Conservation (phyloP, 2,329 filamentous ascomycete genomes). For the Colletotrichum liriopes region DNA sequence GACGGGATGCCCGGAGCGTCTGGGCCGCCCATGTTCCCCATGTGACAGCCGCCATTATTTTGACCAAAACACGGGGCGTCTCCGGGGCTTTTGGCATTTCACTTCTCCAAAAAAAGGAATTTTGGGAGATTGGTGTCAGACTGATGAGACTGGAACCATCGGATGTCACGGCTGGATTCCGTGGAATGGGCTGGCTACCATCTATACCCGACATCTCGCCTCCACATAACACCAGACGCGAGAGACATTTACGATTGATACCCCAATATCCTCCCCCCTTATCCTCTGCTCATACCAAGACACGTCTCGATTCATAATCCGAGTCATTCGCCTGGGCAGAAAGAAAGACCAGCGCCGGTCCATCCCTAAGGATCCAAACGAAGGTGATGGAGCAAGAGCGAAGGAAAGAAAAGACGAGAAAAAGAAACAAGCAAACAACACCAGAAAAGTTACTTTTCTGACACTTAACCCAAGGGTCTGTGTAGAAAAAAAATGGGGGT, state of each 20-base stretch:
- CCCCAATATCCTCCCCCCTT: neutral
- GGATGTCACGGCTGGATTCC: neutral
- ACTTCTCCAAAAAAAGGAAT: neutral
- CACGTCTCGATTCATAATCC: neutral
- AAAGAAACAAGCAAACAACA: too few relatives aligned
- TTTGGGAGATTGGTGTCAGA: neutral
- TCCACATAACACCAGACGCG: neutral
- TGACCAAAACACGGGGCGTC: neutral
- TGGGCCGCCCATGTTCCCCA: constrained; percentile 52
- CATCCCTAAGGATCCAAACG: neutral
- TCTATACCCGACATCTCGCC: neutral
- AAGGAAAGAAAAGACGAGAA: neutral
- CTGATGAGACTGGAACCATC: too few relatives aligned
- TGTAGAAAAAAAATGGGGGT: neutral
- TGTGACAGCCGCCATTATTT: constrained; percentile 44
- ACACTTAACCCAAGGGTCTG: neutral
- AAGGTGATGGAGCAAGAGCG: neutral
- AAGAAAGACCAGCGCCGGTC: neutral
- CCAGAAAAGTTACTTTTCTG: constrained; percentile 4
- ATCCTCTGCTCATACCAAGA: neutral
- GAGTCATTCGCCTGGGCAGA: too few relatives aligned
- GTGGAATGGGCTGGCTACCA: neutral
- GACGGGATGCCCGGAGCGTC: constrained; percentile 52
- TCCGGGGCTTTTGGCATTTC: neutral
- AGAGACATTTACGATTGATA: neutral